A percentile compares a stretch with the other conserved stretches of the same genome.
Conservation (phyloP, 1,284 basidiomycete genomes). For the Coniophora puteana region DNA sequence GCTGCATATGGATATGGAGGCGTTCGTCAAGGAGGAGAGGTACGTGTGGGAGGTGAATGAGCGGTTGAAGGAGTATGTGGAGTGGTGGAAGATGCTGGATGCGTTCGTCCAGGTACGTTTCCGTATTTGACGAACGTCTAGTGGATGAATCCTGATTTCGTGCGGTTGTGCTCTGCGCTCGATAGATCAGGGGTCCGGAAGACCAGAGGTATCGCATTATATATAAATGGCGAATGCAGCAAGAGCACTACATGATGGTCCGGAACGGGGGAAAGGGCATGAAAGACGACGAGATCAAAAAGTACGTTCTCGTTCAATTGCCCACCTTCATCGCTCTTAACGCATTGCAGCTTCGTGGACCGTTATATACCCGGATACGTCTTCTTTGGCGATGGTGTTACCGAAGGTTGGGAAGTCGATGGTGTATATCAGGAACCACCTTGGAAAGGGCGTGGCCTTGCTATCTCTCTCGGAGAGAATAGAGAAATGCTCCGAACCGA, state of each 20-base stretch:
- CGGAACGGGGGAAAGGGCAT: conserved; percentile 82
- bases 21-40: conserved; percentile 35
- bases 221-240: conserved; percentile 81
- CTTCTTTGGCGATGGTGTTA: conserved; percentile 45
- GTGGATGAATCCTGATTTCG: conserved; percentile 1
- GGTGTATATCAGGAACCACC: conserved; percentile 15
- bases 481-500: conserved; percentile 17
- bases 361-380: conserved; percentile 86
- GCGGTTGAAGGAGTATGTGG: conserved; percentile 51
- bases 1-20: conserved; percentile 23
- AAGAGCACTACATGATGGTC: conserved; percentile 85
- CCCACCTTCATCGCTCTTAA: conserved; percentile 2
- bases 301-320: conserved; percentile 37
- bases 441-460: conserved; percentile 22
- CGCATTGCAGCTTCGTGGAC: conserved; percentile 57
- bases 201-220: conserved; percentile 51
- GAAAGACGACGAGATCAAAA: conserved; percentile 75
- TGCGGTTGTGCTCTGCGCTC: no score
- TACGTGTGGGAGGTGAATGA: conserved; percentile 63
- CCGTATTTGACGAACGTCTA: not conserved
- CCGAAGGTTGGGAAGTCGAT: conserved; percentile 21
- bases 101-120: conserved; percentile 63
- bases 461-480: conserved; percentile 21
- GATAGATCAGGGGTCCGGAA: conserved; percentile 48
- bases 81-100: conserved; percentile 67